These are phyloP conservation scores for Pythium graminicola DNA, from an alignment of 352 stramenopile species.

Conservation along the genomic window DNA sequence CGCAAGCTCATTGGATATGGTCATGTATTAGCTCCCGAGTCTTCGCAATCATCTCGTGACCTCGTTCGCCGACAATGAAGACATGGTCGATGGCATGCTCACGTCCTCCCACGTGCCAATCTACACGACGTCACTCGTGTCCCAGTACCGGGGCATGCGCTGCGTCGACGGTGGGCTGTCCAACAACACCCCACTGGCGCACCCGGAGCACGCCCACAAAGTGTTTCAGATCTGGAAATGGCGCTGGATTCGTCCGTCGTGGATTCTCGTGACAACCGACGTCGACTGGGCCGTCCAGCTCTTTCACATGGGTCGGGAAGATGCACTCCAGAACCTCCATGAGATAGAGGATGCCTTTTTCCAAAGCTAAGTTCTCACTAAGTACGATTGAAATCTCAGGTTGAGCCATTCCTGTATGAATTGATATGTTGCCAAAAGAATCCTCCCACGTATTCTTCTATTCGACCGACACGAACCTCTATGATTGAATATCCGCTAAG, in stretches of 20 bases:
- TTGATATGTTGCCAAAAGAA: background rate
- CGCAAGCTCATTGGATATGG: background rate
- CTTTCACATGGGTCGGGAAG: constrained; percentile 72
- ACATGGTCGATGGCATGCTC: constrained; percentile 80
- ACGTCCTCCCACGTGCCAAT: constrained; percentile 64
- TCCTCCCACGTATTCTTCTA: too few species aligned
- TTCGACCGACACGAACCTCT: too few species aligned
- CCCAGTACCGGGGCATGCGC: constrained; percentile 57
- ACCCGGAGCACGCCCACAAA: constrained; percentile 51
- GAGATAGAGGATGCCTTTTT: constrained; percentile 65
- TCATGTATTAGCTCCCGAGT: constrained; percentile 27
- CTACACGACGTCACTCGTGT: constrained; percentile 62
- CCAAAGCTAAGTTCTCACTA: constrained; percentile 1
- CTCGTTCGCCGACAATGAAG: constrained; percentile 66
- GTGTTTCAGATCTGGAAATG: constrained; percentile 84
- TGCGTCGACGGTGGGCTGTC: constrained; percentile 71
- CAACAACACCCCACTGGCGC: constrained; percentile 58
- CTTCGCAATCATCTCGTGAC: constrained; percentile 69
- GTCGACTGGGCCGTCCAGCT: constrained; percentile 65
- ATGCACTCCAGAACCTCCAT: constrained; percentile 57
- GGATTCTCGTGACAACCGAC: constrained; percentile 70
- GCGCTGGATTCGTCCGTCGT: constrained; percentile 70
- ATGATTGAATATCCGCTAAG: background rate
- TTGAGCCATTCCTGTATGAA: too few species aligned
- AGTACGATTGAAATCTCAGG: background rate